These are phyloP conservation scores for Monosporascus cannonballus DNA, from an alignment of 2,329 filamentous ascomycete species.

Conservation along the genomic window DNA sequence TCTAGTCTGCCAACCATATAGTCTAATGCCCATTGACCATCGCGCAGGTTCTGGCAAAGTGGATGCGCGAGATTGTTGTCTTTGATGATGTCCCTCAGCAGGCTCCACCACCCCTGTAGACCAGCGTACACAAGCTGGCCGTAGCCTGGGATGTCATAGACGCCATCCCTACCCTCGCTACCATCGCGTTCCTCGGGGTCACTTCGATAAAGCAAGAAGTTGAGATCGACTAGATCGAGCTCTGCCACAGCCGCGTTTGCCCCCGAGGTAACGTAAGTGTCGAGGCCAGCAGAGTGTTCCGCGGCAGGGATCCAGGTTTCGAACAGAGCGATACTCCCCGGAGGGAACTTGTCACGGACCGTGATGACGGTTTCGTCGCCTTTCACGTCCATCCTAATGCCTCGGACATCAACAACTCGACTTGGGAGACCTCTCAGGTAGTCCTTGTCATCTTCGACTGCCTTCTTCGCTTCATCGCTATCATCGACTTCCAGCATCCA, in stretches of 20 bases:
- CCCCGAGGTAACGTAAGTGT: constrained; percentile 79
- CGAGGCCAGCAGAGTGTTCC: constrained; percentile 76
- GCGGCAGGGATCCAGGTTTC: constrained; percentile 92
- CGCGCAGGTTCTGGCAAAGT: constrained; percentile 84
- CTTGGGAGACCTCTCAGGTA: constrained; percentile 79
- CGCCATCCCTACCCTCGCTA: constrained; percentile 75
- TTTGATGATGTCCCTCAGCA: constrained; percentile 75
- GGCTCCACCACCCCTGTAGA: constrained; percentile 97
- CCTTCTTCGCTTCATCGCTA: constrained; percentile 61
- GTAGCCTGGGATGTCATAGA: constrained; percentile 78
- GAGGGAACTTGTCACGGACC: constrained; percentile 77
- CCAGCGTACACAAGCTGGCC: constrained; percentile 89
- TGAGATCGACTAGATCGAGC: constrained; percentile 75
- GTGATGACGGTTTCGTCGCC: constrained; percentile 72
- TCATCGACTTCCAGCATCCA: constrained; percentile 89
- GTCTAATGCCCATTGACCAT: constrained; percentile 89
- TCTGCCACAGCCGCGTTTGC: constrained; percentile 72
- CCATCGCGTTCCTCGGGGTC: constrained; percentile 81
- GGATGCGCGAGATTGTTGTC: constrained; percentile 92
- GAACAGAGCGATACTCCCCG: constrained; percentile 89
- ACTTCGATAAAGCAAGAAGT: constrained; percentile 85
- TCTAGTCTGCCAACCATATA: constrained; percentile 78
- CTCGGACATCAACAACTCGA: constrained; percentile 66
- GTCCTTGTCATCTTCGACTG: constrained; percentile 61
- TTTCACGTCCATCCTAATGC: constrained; percentile 65